Percentiles rank a stretch among this genome's conserved stretches.
These are phyloP conservation scores for Pythium apleroticum DNA, from an alignment of 352 stramenopile species.

Conservation along the genomic window DNA sequence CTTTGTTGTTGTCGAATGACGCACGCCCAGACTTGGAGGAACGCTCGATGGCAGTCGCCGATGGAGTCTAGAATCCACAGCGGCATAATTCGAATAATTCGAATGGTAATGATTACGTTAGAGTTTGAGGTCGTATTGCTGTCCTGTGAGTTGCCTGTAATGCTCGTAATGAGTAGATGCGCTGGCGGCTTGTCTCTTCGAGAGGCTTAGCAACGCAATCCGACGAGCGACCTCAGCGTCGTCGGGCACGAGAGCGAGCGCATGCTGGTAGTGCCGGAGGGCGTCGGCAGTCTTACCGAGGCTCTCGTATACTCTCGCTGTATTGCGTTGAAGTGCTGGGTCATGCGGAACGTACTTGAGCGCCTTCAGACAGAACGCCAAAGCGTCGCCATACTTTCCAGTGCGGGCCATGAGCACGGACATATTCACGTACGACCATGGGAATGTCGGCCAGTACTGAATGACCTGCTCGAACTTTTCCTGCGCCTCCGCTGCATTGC, in stretches of 20 bases:
- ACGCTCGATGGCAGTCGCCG: background rate
- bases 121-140: constrained; percentile 68
- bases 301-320: constrained; percentile 53
- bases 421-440: constrained; percentile 56
- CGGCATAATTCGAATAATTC: too few relatives aligned
- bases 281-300: constrained; percentile 50
- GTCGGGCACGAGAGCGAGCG: constrained; percentile 32
- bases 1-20: background rate
- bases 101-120: too few relatives aligned
- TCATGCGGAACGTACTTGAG: constrained; percentile 44
- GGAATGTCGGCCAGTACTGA: constrained; percentile 46
- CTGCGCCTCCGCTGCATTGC: constrained; percentile 40
- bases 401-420: constrained; percentile 41
- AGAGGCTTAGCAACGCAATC: constrained; percentile 54
- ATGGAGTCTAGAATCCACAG: too few relatives aligned
- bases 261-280: constrained; percentile 44
- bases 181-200: constrained; percentile 24
- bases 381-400: constrained; percentile 46
- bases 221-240: constrained; percentile 41
- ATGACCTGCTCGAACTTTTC: constrained; percentile 45
- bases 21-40: constrained; percentile 1
- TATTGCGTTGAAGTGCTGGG: constrained; percentile 53
- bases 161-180: constrained; percentile 44
- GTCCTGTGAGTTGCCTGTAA: constrained; percentile 40
- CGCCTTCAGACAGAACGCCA: constrained; percentile 39